Evolutionary conservation across 192 early-diverging fungal genomes (phyloP).

Genomic region (Backusella sp.): DNA sequence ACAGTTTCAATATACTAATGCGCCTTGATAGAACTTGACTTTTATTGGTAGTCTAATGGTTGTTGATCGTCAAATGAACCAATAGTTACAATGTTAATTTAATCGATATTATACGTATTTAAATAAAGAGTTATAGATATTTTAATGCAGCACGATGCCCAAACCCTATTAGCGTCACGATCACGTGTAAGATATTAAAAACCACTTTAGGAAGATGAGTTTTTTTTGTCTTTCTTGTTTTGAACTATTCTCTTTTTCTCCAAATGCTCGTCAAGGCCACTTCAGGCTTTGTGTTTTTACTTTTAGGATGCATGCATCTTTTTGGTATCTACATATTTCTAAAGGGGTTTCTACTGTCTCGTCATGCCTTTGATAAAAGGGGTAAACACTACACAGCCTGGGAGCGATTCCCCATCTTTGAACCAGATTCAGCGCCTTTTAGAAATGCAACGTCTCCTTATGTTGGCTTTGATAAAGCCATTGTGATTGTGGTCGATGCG

Average conservation of each 20-base stretch:
- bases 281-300: not conserved
- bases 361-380: constrained; percentile 53
- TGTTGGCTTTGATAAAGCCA: constrained; percentile 26
- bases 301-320: constrained; percentile 15
- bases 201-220: not conserved
- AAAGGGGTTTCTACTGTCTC: constrained; percentile 69
- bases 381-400: constrained; percentile 17
- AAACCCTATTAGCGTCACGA: not conserved
- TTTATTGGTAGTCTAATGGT: constrained; percentile 96
- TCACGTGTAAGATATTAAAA: not conserved
- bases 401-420: constrained; percentile 21
- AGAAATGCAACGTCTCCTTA: not conserved
- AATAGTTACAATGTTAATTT: not conserved
- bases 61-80: constrained; percentile 49
- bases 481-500: constrained; percentile 74
- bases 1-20: constrained; percentile 4
- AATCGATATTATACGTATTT: not conserved
- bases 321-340: constrained; percentile 66
- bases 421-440: not conserved
- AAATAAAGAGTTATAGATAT: too few species aligned
- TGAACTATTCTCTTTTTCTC: not conserved
- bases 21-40: constrained; percentile 74
- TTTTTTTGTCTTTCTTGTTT: not conserved
- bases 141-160: not conserved
- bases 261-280: not conserved